Conservation (phyloP, 306 rosid genomes). For the Prunus dulcis region DNA sequence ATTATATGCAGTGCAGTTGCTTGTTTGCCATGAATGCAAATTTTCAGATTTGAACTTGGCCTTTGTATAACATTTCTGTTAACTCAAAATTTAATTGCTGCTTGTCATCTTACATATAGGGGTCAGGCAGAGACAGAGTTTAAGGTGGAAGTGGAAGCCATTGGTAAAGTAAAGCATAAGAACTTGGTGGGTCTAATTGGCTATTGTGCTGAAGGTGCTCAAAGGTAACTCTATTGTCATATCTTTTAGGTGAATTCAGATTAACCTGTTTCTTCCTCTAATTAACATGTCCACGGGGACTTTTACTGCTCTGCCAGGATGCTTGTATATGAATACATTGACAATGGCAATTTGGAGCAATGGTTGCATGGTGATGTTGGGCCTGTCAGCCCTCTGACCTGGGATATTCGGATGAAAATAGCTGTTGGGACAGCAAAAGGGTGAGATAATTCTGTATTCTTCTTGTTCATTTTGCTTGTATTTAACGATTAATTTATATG, state of each 20-base stretch:
- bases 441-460: slow-evolving; percentile 34
- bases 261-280: not conserved
- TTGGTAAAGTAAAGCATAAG: slow-evolving; percentile 96
- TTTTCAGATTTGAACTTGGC: not conserved
- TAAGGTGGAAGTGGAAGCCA: slow-evolving; percentile 97
- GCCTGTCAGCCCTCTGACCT: slow-evolving; percentile 80
- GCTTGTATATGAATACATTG: slow-evolving; percentile 90
- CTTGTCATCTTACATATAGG: slow-evolving; percentile 37
- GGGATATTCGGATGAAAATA: slow-evolving; percentile 87
- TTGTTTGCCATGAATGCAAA: not conserved
- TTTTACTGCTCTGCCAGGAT: slow-evolving; percentile 48
- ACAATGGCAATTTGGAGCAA: slow-evolving; percentile 96
- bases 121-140: slow-evolving; percentile 98
- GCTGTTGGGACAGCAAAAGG: slow-evolving; percentile 93
- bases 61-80: not conserved
- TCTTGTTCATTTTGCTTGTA: slow-evolving; percentile 6
- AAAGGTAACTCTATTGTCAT: slow-evolving; percentile 50
- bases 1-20: not conserved
- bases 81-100: slow-evolving; percentile 15
- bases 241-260: slow-evolving; percentile 1
- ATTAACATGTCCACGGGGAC: not conserved
- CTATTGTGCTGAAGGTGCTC: slow-evolving; percentile 87
- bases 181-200: slow-evolving; percentile 92
- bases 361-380: slow-evolving; percentile 99
- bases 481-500: not conserved